Evolutionary conservation across 2,329 filamentous ascomycete species (phyloP), one percentile per base, ranked within the genome.

Genomic region (Fusarium devonianum): DNA sequence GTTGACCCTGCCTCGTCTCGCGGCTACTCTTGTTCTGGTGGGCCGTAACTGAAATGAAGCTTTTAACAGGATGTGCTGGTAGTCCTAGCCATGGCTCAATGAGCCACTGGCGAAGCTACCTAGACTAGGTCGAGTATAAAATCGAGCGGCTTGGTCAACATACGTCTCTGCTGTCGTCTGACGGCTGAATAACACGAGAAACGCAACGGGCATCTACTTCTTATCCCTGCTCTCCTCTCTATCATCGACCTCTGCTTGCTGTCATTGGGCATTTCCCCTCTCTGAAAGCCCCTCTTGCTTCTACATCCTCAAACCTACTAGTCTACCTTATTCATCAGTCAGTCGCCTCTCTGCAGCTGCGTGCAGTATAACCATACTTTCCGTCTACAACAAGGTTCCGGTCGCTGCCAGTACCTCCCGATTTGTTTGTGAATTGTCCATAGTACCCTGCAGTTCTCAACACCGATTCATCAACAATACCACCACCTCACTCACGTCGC

Each of bases 111-210:
- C n/a, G n/a, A 30, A 28, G 30, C 30, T 43, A 28, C 22, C 47
- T 56, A 64, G 30, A 40, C 49, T 57, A 62, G 42, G 32, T 47
- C 47, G 58, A 64, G 64, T 72, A 72, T 73, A 73, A 74, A 75
- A 65, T 58, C 69, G 71, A 72, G 65, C 69, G 63, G 67, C 69
- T 67, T 67, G 70, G 69, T 69, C 68, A 66, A 63, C 42, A 48
- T 61, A 53, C 46, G 56, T 39, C 47, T 41, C 67, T 69, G 25
- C 49, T 59, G 68, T 67, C 64, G 62, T 69, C 63, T 56, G 25
- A 58, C 63, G 63, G 50, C 70, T 62, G 61, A 62, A 74, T 74
- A 73, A 73, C 71, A 74, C 72, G 70, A 75, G 71, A 71, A 68
- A 69, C 62, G 68, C 72, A 71, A 67, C 69, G 62, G 68, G 66